Conservation (phyloP, 805 yeast genomes). For the Candida ortonii region DNA sequence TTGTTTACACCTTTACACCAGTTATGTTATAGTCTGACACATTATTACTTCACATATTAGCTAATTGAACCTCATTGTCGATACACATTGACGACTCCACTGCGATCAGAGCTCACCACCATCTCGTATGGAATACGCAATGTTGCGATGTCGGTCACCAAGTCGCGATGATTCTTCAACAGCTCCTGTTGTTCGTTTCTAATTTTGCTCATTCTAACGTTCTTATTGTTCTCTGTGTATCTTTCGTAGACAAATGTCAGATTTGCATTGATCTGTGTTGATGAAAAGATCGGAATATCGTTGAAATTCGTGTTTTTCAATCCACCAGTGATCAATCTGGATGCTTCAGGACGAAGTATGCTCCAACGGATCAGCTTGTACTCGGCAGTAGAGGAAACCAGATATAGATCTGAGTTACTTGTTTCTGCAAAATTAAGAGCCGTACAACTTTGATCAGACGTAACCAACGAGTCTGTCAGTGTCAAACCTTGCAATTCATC, state of each 20-base stretch:
- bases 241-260: slow-evolving; percentile 42
- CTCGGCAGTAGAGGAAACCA: slow-evolving; percentile 19
- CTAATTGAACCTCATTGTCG: slow-evolving; percentile 28
- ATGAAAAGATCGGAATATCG: slow-evolving; percentile 21
- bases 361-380: slow-evolving; percentile 39
- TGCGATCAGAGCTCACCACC: slow-evolving; percentile 63
- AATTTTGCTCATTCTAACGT: slow-evolving; percentile 7
- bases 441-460: slow-evolving; percentile 25
- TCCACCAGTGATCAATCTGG: slow-evolving; percentile 31
- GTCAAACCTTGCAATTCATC: slow-evolving; percentile 22
- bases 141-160: slow-evolving; percentile 46
- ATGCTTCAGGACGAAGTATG: slow-evolving; percentile 29
- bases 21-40: too few relatives aligned
- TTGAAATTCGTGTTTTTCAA: slow-evolving; percentile 6
- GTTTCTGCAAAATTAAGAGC: slow-evolving; percentile 18
- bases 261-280: slow-evolving; percentile 38
- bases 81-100: slow-evolving; percentile 63
- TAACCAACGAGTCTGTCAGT: slow-evolving; percentile 10
- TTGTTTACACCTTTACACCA: too few relatives aligned
- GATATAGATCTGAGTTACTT: slow-evolving; percentile 7
- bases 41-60: too few relatives aligned
- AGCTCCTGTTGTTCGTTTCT: slow-evolving; percentile 39
- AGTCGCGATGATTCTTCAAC: slow-evolving; percentile 48
- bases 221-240: slow-evolving; percentile 12
- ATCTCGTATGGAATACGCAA: slow-evolving; percentile 52